Evolutionary conservation across 345 rosid species (phyloP).

Genomic region (Alliaria petiolata): DNA sequence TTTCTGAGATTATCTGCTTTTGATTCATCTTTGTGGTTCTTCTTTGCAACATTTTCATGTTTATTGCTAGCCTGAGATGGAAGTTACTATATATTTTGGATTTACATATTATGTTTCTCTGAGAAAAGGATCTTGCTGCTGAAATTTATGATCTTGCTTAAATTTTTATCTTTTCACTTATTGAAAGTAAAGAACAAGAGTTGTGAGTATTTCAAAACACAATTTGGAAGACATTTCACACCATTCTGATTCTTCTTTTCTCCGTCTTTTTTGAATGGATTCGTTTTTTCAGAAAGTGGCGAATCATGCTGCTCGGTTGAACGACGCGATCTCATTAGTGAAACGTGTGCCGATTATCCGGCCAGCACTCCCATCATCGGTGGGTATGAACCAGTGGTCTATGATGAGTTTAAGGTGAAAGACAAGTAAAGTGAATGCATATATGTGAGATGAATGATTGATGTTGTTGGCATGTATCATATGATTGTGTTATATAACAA

Average conservation of each 20-base stretch:
- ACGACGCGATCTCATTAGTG: constrained; percentile 84
- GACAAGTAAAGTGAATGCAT: neutral
- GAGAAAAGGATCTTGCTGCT: neutral
- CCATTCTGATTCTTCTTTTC: neutral
- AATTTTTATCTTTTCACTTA: neutral
- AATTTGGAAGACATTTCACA: too few species aligned
- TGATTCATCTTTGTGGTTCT: neutral
- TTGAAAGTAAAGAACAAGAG: neutral
- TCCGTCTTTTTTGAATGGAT: neutral
- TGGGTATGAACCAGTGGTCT: constrained; percentile 76
- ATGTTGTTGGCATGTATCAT: constrained; percentile 22
- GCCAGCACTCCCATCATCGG: constrained; percentile 61
- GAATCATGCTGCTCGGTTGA: constrained; percentile 71
- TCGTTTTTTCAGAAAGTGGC: constrained; percentile 25
- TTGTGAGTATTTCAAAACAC: neutral
- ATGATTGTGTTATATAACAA: constrained; percentile 15
- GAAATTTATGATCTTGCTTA: neutral
- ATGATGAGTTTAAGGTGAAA: constrained; percentile 67
- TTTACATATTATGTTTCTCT: neutral
- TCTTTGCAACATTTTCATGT: neutral
- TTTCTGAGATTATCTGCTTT: neutral
- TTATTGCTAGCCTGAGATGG: neutral
- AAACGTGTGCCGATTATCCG: constrained; percentile 73
- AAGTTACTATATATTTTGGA: neutral
- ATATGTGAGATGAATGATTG: constrained; percentile 16